Percentiles rank a stretch among this genome's conserved stretches.
These are phyloP conservation scores for Zalaria sp. DNA, from an alignment of 2,329 filamentous ascomycete species.

Conservation along the genomic window DNA sequence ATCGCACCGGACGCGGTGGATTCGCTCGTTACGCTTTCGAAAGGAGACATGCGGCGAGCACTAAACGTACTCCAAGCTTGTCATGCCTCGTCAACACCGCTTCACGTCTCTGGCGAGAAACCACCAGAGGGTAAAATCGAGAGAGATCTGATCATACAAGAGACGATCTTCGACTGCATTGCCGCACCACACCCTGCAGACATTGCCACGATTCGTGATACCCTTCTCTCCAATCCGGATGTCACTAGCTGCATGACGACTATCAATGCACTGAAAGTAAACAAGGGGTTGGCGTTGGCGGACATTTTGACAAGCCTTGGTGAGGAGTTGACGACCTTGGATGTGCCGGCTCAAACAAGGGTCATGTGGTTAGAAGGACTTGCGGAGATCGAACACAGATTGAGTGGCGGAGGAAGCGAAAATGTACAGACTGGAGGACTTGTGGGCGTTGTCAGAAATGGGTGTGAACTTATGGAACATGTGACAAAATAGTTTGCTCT, in stretches of 20 bases:
- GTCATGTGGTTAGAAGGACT: slow-evolving; percentile 84
- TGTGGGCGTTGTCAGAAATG: slow-evolving; percentile 75
- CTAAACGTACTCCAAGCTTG: slow-evolving; percentile 94
- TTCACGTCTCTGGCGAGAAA: slow-evolving; percentile 33
- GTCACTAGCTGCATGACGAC: slow-evolving; percentile 81
- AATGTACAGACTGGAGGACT: slow-evolving; percentile 82
- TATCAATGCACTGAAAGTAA: slow-evolving; percentile 73
- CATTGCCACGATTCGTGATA: slow-evolving; percentile 70
- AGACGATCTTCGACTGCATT: slow-evolving; percentile 92
- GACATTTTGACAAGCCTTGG: slow-evolving; percentile 82
- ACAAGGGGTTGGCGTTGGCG: slow-evolving; percentile 76
- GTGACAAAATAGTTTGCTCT: background rate
- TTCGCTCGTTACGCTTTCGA: slow-evolving; percentile 72
- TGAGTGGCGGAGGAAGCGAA: slow-evolving; percentile 80
- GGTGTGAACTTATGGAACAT: slow-evolving; percentile 57
- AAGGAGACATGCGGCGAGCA: slow-evolving; percentile 90
- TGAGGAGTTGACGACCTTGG: slow-evolving; percentile 68
- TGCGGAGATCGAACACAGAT: slow-evolving; percentile 81
- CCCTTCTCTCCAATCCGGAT: slow-evolving; percentile 70
- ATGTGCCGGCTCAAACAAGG: slow-evolving; percentile 76
- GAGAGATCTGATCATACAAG: slow-evolving; percentile 78
- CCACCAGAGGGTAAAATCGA: slow-evolving; percentile 40
- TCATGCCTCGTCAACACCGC: slow-evolving; percentile 69
- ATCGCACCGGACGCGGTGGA: slow-evolving; percentile 71
- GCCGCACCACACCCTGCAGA: slow-evolving; percentile 86